These are phyloP conservation scores for Geotrichum ghanense DNA, from an alignment of 805 yeast genomes.

Conservation along the genomic window DNA sequence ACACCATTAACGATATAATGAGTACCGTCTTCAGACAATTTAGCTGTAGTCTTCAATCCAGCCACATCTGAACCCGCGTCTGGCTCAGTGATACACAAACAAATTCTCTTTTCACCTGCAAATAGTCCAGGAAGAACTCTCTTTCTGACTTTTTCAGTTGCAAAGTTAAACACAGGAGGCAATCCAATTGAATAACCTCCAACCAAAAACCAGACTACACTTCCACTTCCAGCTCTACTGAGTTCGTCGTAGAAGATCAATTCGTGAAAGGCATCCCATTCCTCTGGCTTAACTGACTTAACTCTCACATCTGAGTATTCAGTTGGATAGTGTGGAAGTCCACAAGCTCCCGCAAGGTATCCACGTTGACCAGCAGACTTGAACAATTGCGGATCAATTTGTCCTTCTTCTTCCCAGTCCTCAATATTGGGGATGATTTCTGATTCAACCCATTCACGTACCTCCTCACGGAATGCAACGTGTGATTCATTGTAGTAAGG, in stretches of 20 bases:
- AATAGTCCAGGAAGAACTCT: conserved; percentile 29
- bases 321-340: conserved; percentile 25
- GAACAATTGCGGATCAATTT: conserved; percentile 24
- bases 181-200: conserved; percentile 33
- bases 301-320: conserved; percentile 27
- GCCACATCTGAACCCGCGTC: conserved; percentile 36
- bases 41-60: conserved; percentile 29
- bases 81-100: conserved; percentile 34
- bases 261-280: conserved; percentile 31
- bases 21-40: conserved; percentile 29
- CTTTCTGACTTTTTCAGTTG: conserved; percentile 22
- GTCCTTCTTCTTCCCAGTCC: conserved; percentile 32
- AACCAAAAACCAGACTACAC: conserved; percentile 28
- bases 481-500: conserved; percentile 31
- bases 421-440: conserved; percentile 29
- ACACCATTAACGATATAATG: conserved; percentile 30
- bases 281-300: conserved; percentile 28
- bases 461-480: conserved; percentile 29
- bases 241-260: conserved; percentile 29
- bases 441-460: conserved; percentile 29
- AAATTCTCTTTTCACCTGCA: conserved; percentile 28
- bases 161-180: conserved; percentile 30
- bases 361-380: conserved; percentile 29
- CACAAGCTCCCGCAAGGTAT: conserved; percentile 30
- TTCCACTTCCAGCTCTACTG: conserved; percentile 31